Base-by-base conservation (phyloP, 2,329 filamentous ascomycete species). In the Fusarium cicatricum region DNA sequence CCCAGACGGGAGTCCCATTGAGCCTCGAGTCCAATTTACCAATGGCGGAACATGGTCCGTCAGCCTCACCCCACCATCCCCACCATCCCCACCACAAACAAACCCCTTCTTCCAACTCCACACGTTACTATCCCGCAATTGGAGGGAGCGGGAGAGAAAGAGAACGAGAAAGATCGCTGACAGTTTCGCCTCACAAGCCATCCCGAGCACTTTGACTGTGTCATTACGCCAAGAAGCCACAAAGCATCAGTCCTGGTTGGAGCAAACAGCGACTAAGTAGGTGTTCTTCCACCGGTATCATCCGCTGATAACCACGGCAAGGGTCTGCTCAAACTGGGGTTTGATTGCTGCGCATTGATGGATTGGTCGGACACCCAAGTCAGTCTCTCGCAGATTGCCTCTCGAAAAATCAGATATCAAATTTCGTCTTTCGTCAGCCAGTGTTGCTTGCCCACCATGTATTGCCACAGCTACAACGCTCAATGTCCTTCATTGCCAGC, bases 21-120 rank as follows among this genome's bases (percentile, higher is more conserved):
- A 72, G 33, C 70, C 69, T 21, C 57, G 48, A 42, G 58, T 72
- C 26, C 55, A 47, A 42, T 71, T 72, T 43, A 72, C 70, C 38
- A 72, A 71, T 58, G 70, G 70, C 32, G 70, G 70, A 45, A 72
- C 71, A 33, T 72, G 70, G 71, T 72, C 52, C 28, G 69, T 67
- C 52, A 41, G 40, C 17, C 17, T 40, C n/a, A n/a, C n/a, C n/a
- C n/a, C 23, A 38, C 44, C 50, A 21, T 26, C 42, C 37, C 44
- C 42, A 49, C 33, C 42, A 19, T 36, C 52, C 45, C 42, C 40
- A 29, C 23, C 23, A 26, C 23, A 26, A 10, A 23, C 34, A 26
- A 15, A 34, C 23, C 34, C 48, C 55, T 37, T 55, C 39, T 37
- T 7, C 21, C 21, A 21, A 21, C 7, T 21, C 7, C 4, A 7